A percentile compares a stretch with the other conserved stretches of the same genome.
These are phyloP conservation scores for Ascochyta koolunga DNA, from an alignment of 2,329 filamentous ascomycete species.

Conservation along the genomic window DNA sequence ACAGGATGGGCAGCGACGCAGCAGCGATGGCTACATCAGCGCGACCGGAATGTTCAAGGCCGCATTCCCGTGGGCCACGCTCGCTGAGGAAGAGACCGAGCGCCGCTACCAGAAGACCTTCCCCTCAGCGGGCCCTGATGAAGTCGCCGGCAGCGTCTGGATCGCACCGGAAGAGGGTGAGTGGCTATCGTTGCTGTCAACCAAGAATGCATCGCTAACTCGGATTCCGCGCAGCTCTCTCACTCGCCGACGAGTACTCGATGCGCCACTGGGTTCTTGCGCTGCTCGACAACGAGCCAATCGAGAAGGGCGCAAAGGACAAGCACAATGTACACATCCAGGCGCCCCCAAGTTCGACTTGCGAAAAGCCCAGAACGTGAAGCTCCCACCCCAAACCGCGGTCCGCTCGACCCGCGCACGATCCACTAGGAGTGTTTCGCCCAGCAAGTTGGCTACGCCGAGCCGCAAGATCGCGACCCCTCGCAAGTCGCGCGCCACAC, in stretches of 20 bases:
- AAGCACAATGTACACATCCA: constrained; percentile 73
- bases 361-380: constrained; percentile 45
- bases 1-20: constrained; percentile 66
- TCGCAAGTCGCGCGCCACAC: constrained; percentile 59
- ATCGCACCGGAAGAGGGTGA: constrained; percentile 77
- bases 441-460: constrained; percentile 56
- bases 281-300: constrained; percentile 86
- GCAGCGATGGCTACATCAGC: constrained; percentile 81
- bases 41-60: constrained; percentile 94
- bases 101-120: constrained; percentile 85
- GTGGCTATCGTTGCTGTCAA: constrained; percentile 11
- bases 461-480: constrained; percentile 58
- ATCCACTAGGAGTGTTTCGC: constrained; percentile 65
- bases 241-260: constrained; percentile 83
- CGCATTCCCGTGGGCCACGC: constrained; percentile 78
- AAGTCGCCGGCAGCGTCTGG: constrained; percentile 97
- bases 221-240: constrained; percentile 66
- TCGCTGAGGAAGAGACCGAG: constrained; percentile 74
- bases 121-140: constrained; percentile 80
- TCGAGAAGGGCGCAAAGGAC: constrained; percentile 69
- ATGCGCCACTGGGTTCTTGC: constrained; percentile 88
- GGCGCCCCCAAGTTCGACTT: constrained; percentile 81
- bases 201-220: constrained; percentile 23
- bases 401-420: constrained; percentile 55
- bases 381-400: constrained; percentile 41